Conservation (phyloP, 768 basidiomycete genomes). For the Russula olivacea region DNA sequence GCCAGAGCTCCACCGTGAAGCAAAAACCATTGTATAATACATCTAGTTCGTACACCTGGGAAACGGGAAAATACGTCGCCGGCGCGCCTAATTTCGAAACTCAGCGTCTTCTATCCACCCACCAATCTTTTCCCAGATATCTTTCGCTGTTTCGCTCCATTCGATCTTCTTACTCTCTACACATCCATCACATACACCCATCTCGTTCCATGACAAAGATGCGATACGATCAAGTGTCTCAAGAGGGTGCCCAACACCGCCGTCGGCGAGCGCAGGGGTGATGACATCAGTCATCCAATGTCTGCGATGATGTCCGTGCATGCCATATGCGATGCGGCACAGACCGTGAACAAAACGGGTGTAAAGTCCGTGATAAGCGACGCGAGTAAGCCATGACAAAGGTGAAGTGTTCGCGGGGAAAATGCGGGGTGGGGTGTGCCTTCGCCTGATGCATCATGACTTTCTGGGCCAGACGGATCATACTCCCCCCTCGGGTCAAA, state of each 20-base stretch:
- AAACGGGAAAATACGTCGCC: not conserved
- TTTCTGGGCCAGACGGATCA: conserved; percentile 17
- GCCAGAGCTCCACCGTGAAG: not conserved
- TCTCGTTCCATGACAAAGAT: conserved; percentile 48
- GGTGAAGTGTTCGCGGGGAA: conserved; percentile 26
- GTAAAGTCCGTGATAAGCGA: conserved; percentile 61
- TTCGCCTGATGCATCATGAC: conserved; percentile 15
- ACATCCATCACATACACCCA: conserved; percentile 57
- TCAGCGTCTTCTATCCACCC: conserved; percentile 42
- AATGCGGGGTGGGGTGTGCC: conserved; percentile 28
- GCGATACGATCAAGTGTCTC: conserved; percentile 61
- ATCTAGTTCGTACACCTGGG: not conserved
- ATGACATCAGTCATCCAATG: conserved; percentile 70
- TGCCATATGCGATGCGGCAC: conserved; percentile 62
- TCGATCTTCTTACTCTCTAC: conserved; percentile 53
- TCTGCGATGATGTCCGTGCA: conserved; percentile 71
- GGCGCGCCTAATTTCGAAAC: conserved; percentile 9
- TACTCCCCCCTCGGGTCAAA: conserved; percentile 41
- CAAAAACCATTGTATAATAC: not conserved
- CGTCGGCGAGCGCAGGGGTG: conserved; percentile 52
- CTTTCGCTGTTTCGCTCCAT: conserved; percentile 56
- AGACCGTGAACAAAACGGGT: conserved; percentile 64
- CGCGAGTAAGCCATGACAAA: conserved; percentile 30
- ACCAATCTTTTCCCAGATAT: conserved; percentile 57
- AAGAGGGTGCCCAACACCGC: conserved; percentile 63